A percentile compares a stretch with the other conserved stretches of the same genome.
These are phyloP conservation scores for Penicillium psychrosexuale DNA, from an alignment of 2,329 filamentous ascomycete species.

Conservation along the genomic window DNA sequence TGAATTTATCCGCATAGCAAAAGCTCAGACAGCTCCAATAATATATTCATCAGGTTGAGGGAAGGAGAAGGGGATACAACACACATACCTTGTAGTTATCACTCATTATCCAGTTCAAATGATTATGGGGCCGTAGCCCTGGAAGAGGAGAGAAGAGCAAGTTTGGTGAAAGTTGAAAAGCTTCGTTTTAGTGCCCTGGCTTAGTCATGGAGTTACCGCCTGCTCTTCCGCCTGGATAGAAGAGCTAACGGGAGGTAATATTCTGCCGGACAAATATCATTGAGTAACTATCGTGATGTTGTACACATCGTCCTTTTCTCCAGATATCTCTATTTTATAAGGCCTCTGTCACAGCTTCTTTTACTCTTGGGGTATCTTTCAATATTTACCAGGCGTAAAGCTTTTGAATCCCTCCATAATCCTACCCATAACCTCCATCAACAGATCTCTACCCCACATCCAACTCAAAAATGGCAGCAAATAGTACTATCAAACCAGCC, in stretches of 20 bases:
- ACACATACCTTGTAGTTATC: constrained; percentile 30
- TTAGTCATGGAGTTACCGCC: constrained; percentile 11
- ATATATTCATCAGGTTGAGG: constrained; percentile 54
- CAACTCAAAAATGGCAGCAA: background rate
- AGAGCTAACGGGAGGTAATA: background rate
- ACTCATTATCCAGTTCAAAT: constrained; percentile 28
- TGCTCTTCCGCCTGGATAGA: background rate
- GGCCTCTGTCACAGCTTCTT: background rate
- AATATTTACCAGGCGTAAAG: background rate
- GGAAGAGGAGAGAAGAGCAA: constrained; percentile 15
- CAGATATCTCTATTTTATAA: background rate
- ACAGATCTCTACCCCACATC: background rate
- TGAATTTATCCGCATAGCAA: constrained; percentile 59
- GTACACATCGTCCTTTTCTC: background rate
- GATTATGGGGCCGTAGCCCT: constrained; percentile 33
- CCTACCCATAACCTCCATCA: no score
- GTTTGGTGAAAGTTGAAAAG: constrained; percentile 1
- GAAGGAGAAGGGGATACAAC: background rate
- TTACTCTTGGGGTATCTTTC: background rate
- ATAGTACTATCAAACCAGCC: constrained; percentile 44
- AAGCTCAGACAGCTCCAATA: constrained; percentile 78
- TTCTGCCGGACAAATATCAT: constrained; percentile 6
- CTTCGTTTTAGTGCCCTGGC: constrained; percentile 18
- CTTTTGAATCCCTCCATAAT: background rate
- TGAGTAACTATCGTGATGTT: background rate